phyloP scores from a whole-genome alignment of 2,329 filamentous ascomycete species.

The Fusarium secorum region DNA sequence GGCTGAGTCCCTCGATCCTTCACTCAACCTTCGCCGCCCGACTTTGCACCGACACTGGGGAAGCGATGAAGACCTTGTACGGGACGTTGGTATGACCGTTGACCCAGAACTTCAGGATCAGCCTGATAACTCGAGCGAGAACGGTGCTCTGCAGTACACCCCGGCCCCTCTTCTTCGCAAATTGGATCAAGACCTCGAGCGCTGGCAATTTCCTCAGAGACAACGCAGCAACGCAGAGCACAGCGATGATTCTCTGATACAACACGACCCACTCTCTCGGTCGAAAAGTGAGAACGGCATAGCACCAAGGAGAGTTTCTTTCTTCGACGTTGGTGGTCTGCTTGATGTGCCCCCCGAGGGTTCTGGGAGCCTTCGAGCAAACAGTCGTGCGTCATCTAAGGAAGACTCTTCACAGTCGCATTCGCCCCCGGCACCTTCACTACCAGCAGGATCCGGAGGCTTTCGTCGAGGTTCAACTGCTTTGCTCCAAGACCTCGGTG shows the following conservation, averaged over 20 bases:
- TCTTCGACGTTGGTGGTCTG: conserved; percentile 85
- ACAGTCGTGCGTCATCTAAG: conserved; percentile 54
- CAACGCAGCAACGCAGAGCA: conserved; percentile 49
- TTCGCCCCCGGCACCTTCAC: conserved; percentile 51
- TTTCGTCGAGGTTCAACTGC: conserved; percentile 64
- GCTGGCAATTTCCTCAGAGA: conserved; percentile 58
- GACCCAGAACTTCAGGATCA: conserved; percentile 59
- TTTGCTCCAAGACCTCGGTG: conserved; percentile 66
- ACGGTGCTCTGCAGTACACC: conserved; percentile 44
- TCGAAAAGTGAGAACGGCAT: conserved; percentile 31
- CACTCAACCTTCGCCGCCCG: conserved; percentile 52
- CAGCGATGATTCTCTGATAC: conserved; percentile 56
- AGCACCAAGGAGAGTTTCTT: conserved; percentile 65
- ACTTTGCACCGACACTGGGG: conserved; percentile 75
- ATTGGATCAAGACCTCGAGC: conserved; percentile 50
- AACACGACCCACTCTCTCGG: conserved; percentile 47
- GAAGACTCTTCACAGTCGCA: conserved; percentile 50
- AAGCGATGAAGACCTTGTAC: conserved; percentile 89
- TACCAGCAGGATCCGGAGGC: conserved; percentile 55
- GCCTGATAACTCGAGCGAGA: conserved; percentile 40
- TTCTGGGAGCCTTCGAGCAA: conserved; percentile 48
- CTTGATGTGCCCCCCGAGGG: conserved; percentile 59
- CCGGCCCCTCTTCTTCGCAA: conserved; percentile 48
- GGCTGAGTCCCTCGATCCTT: conserved; percentile 67
- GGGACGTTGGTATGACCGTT: conserved; percentile 77